These are phyloP conservation scores for Microsporum canis DNA, from an alignment of 2,329 filamentous ascomycete genomes.

Conservation along the genomic window DNA sequence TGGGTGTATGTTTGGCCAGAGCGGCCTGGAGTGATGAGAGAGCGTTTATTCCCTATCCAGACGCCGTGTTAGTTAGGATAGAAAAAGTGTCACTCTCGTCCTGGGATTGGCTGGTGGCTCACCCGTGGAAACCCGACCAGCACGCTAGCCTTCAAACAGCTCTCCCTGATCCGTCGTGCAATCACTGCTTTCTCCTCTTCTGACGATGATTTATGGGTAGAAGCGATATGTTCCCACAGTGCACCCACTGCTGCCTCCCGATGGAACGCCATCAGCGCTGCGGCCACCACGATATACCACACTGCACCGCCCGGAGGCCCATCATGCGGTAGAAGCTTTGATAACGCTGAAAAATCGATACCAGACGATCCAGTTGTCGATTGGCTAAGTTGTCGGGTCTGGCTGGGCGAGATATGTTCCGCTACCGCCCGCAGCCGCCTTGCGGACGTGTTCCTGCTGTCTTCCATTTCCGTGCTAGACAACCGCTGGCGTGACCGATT, in stretches of 20 bases:
- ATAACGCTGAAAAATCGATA: constrained; percentile 8
- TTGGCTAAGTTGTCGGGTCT: neutral
- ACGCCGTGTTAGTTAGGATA: neutral
- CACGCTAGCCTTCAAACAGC: constrained; percentile 21
- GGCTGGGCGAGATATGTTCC: neutral
- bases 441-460: neutral
- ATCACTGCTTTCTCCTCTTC: constrained; percentile 11
- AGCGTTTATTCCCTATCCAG: constrained; percentile 18
- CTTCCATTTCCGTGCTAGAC: neutral
- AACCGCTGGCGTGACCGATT: neutral
- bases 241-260: constrained; percentile 18
- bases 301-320: constrained; percentile 11
- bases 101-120: constrained; percentile 6
- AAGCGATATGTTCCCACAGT: constrained; percentile 18
- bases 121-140: constrained; percentile 22
- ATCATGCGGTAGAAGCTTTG: constrained; percentile 6
- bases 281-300: constrained; percentile 21
- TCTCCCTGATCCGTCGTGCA: constrained; percentile 19
- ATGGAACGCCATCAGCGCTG: constrained; percentile 19
- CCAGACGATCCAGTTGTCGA: neutral
- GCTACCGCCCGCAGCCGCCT: neutral
- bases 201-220: neutral
- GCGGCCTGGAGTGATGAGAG: constrained; percentile 18
- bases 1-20: constrained; percentile 13
- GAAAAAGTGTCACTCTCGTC: neutral